Conservation (phyloP, 331 rosid genomes). For the Rosa hybrid region DNA sequence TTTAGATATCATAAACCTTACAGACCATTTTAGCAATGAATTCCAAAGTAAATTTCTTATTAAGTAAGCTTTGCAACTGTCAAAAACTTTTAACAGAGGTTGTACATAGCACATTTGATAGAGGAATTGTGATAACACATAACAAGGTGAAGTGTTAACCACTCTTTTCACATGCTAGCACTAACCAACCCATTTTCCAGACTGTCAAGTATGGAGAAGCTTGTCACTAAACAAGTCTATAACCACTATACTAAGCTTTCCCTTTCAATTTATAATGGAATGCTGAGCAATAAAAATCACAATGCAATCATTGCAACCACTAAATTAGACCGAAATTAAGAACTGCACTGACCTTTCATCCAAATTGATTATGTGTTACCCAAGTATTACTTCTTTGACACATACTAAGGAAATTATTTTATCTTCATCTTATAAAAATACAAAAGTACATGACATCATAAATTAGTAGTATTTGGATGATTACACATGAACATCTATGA, state of each 20-base stretch:
- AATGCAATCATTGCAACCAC: slow-evolving; percentile 11
- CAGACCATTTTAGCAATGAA: not conserved
- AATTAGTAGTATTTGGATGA: not conserved
- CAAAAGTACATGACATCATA: not conserved
- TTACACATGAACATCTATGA: not conserved
- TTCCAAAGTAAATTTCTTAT: not conserved
- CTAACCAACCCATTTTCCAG: not conserved
- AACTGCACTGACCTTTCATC: not conserved
- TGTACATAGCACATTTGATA: not conserved
- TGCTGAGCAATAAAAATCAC: not conserved
- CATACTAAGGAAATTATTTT: not conserved
- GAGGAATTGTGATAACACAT: not conserved
- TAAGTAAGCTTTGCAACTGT: not conserved
- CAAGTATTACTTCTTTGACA: not conserved
- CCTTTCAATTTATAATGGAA: slow-evolving; percentile 4
- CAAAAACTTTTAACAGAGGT: not conserved
- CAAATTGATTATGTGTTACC: not conserved
- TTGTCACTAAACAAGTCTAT: not conserved
- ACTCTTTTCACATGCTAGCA: not conserved
- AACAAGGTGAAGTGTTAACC: not conserved
- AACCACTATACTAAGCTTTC: slow-evolving; percentile 3
- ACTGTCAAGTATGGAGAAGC: not conserved
- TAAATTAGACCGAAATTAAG: not conserved
- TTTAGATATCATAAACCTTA: not conserved
- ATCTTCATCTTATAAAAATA: not conserved